A percentile compares a stretch with the other conserved stretches of the same genome.
These are phyloP conservation scores for Eucalyptus curtisii DNA, from an alignment of 345 rosid genomes.

Conservation along the genomic window DNA sequence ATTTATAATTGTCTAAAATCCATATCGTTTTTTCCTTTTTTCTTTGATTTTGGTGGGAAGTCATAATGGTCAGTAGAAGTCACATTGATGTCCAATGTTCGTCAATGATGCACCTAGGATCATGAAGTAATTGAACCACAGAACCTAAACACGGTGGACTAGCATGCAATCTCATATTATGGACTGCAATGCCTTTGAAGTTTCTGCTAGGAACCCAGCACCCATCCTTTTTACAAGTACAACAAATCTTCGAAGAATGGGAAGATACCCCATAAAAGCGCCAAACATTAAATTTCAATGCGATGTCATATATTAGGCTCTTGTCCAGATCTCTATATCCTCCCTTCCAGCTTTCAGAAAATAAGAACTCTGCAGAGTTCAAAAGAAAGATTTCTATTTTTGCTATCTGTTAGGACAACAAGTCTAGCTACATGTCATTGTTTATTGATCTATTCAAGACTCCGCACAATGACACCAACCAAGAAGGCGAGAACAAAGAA, in stretches of 20 bases:
- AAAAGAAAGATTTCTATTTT: not conserved
- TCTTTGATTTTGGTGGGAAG: not conserved
- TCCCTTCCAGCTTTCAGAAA: not conserved
- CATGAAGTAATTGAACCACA: not conserved
- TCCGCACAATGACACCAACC: not conserved
- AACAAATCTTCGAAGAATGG: not conserved
- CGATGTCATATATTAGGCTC: not conserved
- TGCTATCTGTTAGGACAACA: too few relatives aligned
- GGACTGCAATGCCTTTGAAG: not conserved
- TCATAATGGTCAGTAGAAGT: too few relatives aligned
- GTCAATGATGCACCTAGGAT: not conserved
- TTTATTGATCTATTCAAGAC: not conserved
- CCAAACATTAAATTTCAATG: not conserved
- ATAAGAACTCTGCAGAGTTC: not conserved
- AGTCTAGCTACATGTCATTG: not conserved
- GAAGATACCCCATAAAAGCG: not conserved
- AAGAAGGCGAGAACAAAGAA: not conserved
- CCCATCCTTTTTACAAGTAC: not conserved
- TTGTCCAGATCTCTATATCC: not conserved
- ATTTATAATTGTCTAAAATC: not conserved
- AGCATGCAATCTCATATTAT: not conserved
- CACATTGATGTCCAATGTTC: not conserved
- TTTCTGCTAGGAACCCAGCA: not conserved
- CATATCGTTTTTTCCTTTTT: not conserved
- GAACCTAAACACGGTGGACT: not conserved